Conservation (phyloP, 2,329 filamentous ascomycete species). For the Thielaviopsis ethacetica region DNA sequence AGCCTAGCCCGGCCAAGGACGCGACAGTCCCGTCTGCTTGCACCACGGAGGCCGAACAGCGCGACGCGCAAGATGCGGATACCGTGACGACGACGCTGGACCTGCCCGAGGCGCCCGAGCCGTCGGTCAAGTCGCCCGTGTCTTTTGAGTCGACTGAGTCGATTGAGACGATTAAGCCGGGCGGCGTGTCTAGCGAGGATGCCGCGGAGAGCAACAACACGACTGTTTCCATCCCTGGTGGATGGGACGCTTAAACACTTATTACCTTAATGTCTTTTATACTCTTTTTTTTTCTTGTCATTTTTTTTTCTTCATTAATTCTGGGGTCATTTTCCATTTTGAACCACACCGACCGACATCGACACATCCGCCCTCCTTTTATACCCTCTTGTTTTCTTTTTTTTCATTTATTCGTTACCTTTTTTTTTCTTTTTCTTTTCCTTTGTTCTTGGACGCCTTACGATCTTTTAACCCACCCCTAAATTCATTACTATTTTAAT, state of each 20-base stretch:
- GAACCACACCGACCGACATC: background rate
- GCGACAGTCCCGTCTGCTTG: background rate
- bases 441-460: background rate
- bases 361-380: conserved; percentile 1
- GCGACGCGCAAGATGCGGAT: background rate
- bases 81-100: background rate
- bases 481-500: background rate
- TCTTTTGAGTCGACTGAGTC: background rate
- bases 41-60: background rate
- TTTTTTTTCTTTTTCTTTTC: conserved; percentile 1
- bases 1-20: background rate
- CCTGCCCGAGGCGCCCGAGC: background rate
- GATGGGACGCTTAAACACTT: background rate
- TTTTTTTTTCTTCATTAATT: conserved; percentile 5
- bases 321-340: background rate
- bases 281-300: conserved; percentile 6
- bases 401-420: background rate
- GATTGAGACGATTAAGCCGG: background rate
- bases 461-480: background rate
- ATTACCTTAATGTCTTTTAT: conserved; percentile 7
- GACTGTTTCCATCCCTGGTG: background rate
- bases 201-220: background rate
- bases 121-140: background rate
- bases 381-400: conserved; percentile 2
- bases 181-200: background rate